A percentile compares a stretch with the other conserved stretches of the same genome.
Conservation (phyloP, 176 grass and related monocot species). For the Musa beccarii region DNA sequence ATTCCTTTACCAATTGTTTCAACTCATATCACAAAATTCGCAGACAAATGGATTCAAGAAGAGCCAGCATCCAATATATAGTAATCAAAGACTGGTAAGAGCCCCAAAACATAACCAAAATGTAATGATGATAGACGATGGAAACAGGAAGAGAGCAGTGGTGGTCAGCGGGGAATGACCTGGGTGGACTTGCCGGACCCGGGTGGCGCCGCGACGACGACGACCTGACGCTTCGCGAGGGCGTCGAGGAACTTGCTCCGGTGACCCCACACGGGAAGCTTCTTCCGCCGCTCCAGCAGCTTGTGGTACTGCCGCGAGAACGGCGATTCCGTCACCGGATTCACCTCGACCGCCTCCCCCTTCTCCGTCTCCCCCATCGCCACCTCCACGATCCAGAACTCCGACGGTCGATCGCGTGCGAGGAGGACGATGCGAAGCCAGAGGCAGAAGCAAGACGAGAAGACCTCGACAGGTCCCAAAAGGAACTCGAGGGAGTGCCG, state of each 20-base stretch:
- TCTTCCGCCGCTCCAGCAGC: slow-evolving; percentile 17
- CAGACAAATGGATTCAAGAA: too few relatives aligned
- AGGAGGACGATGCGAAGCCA: too few relatives aligned
- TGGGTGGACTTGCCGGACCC: slow-evolving; percentile 27
- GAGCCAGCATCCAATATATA: too few relatives aligned
- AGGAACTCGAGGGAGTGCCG: too few relatives aligned
- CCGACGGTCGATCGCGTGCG: neutral
- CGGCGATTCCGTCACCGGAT: neutral
- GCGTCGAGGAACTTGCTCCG: slow-evolving; percentile 4
- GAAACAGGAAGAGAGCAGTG: neutral
- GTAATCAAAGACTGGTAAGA: too few relatives aligned
- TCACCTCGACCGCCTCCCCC: neutral
- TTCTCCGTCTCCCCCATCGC: neutral
- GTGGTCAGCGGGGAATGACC: neutral
- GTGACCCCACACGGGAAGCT: slow-evolving; percentile 1
- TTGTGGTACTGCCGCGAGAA: slow-evolving; percentile 7
- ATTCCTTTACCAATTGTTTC: too few relatives aligned
- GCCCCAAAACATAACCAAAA: too few relatives aligned
- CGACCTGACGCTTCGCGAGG: slow-evolving; percentile 7
- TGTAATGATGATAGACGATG: too few relatives aligned
- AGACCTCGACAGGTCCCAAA: too few relatives aligned
- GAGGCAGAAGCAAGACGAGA: too few relatives aligned
- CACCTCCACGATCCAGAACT: neutral
- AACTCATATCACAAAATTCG: too few relatives aligned
- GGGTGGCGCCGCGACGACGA: slow-evolving; percentile 18